These are phyloP conservation scores for Xylaria multiplex DNA, from an alignment of 2,329 filamentous ascomycete species.

Conservation along the genomic window DNA sequence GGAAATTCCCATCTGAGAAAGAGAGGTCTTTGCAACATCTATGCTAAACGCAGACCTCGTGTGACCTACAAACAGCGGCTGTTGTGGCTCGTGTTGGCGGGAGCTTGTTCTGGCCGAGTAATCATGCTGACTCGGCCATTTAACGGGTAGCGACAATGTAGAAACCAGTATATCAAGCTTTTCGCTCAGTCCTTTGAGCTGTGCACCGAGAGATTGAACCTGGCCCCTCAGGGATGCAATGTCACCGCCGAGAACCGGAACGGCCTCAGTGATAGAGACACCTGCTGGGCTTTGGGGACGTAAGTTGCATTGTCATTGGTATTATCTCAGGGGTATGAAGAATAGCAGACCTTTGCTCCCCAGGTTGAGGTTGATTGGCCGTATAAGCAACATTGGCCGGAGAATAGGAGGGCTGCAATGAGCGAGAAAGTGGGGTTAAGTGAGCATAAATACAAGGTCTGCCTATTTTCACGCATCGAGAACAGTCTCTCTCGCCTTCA, in stretches of 20 bases:
- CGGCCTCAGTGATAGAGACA: not conserved
- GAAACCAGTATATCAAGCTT: constrained; percentile 6
- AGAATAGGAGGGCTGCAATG: not conserved
- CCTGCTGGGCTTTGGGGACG: not conserved
- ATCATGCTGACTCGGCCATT: not conserved
- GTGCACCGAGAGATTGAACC: not conserved
- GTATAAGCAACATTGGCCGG: not conserved
- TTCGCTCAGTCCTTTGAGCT: constrained; percentile 12
- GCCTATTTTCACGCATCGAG: constrained; percentile 1
- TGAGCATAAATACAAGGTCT: constrained; percentile 11
- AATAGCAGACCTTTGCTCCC: constrained; percentile 6
- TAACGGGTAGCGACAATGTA: not conserved
- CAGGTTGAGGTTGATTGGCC: not conserved
- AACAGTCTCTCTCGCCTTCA: constrained; percentile 4
- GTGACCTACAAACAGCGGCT: constrained; percentile 21
- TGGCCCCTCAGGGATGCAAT: constrained; percentile 5
- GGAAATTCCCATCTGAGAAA: constrained; percentile 21
- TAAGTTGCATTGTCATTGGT: not conserved
- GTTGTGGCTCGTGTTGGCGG: constrained; percentile 7
- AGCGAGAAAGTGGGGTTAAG: not conserved
- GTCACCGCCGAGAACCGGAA: not conserved
- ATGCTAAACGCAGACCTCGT: constrained; percentile 20
- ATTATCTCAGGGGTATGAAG: not conserved
- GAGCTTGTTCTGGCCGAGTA: not conserved
- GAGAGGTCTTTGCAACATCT: constrained; percentile 18